Conservation (phyloP, 306 rosid species). For the Sindora glabra region DNA sequence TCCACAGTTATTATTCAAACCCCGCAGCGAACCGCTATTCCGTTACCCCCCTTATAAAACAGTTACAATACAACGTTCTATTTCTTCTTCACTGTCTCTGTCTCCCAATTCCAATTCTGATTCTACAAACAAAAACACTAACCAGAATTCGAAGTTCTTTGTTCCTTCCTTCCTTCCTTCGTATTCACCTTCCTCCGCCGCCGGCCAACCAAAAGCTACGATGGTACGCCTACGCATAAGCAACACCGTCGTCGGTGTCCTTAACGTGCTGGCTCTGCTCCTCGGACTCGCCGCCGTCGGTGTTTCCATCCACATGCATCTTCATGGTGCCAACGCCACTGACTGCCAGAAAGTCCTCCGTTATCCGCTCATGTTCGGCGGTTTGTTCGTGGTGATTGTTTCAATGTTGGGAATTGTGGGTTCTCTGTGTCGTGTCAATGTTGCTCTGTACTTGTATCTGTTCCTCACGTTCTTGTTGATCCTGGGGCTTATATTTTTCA, state of each 20-base stretch:
- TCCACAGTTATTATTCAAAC: too few species aligned
- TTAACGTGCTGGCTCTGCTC: conserved; percentile 44
- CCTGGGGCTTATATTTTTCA: conserved; percentile 41
- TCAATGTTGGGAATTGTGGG: conserved; percentile 60
- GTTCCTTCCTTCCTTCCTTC: neutral
- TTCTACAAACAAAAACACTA: too few species aligned
- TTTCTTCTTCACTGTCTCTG: too few species aligned
- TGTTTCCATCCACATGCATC: conserved; percentile 28
- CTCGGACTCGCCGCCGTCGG: conserved; percentile 41
- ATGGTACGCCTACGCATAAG: conserved; percentile 55
- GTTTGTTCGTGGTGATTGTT: conserved; percentile 29
- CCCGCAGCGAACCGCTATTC: too few species aligned
- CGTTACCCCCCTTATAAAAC: too few species aligned
- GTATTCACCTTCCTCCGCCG: neutral
- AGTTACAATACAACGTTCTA: too few species aligned
- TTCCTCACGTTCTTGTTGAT: conserved; percentile 42
- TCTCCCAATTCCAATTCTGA: too few species aligned
- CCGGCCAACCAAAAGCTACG: neutral
- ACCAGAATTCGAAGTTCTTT: too few species aligned
- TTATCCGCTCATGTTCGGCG: conserved; percentile 50
- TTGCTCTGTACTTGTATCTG: conserved; percentile 44
- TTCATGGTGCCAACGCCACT: conserved; percentile 22
- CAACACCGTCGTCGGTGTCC: conserved; percentile 50
- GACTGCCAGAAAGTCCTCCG: conserved; percentile 56
- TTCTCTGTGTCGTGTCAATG: conserved; percentile 38